phyloP scores from a whole-genome alignment of 164 flowering plant genomes.

The Houttuynia cordata region DNA sequence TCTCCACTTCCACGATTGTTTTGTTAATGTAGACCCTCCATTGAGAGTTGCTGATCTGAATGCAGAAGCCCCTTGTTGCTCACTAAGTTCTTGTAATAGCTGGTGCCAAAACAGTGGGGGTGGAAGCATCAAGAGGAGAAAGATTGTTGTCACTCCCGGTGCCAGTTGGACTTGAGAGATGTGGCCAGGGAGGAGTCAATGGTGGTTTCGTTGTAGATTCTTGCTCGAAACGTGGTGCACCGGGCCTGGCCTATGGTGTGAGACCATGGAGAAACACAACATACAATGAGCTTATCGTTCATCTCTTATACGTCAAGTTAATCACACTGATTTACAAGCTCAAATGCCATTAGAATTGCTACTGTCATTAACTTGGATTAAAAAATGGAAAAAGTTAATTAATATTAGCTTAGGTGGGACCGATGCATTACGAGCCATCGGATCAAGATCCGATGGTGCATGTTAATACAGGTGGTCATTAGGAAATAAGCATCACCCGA shows the following conservation, averaged over 20 bases:
- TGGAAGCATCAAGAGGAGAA: conserved; percentile 7
- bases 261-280: conserved; percentile 1
- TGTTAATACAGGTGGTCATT: neutral
- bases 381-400: too few species aligned
- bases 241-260: conserved; percentile 10
- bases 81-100: conserved; percentile 7
- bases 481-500: conserved; percentile 5
- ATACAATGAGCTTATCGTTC: neutral
- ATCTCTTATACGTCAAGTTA: too few species aligned
- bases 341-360: too few species aligned
- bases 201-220: conserved; percentile 11
- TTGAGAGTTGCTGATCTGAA: conserved; percentile 9
- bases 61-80: conserved; percentile 8
- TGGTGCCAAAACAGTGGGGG: conserved; percentile 6
- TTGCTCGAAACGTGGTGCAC: conserved; percentile 4
- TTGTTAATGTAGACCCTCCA: conserved; percentile 10
- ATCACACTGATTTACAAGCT: neutral
- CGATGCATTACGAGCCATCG: too few species aligned
- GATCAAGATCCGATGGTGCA: too few species aligned
- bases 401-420: too few species aligned
- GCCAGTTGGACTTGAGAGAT: neutral
- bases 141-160: conserved; percentile 4
- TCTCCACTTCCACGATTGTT: conserved; percentile 12
- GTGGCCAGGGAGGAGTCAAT: conserved; percentile 1
- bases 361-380: too few species aligned